Evolutionary conservation across 2,329 filamentous ascomycete genomes (phyloP), one percentile per base, ranked within the genome.

Genomic region (Atkinsonella texensis): DNA sequence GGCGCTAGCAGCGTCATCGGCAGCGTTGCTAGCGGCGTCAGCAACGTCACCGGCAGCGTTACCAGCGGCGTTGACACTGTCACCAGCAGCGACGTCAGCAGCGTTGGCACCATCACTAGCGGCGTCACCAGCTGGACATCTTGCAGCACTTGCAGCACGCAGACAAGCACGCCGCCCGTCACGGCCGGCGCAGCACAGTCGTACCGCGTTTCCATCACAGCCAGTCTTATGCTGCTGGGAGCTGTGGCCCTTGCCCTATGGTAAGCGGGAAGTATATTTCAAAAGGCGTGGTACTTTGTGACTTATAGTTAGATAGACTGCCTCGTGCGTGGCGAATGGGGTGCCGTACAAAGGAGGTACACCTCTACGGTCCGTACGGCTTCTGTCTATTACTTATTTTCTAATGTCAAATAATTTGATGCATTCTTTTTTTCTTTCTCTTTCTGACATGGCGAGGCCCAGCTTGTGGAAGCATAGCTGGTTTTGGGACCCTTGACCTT

Each of bases 191-290:
- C 55, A 33, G 54, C 54, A 51, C 55, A 49, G 48, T 49, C 32
- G 41, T 53, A 10, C 42, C 59, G 38, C 52, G 56, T 35, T 39
- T 59, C 44, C 23, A 40, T 11, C 46, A 15, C 46, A 45, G 49
- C 41, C 13, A 52, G 55, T n/a, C 54, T 55, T 33, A 18, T 60
- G 13, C 46, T 52, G n/a, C 13, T 58, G 32, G 58, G 52, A 38
- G 57, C 51, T n/a, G 28, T 60, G 40, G 55, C 56, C 46, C 53
- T 57, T 35, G 55, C 48, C 52, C 53, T 51, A 46, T 51, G 59
- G 47, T 60, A 59, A 56, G 43, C 41, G 20, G 15, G 45, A n/a
- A 33, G n/a, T 28, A 17, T 48, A 17, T 48, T 20, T 46, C 32
- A 39, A 13, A 40, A 18, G 13, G 13, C 10, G 31, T 8, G 49